Percentiles rank a stretch among this genome's conserved stretches.
Evolutionary conservation across 2,329 filamentous ascomycete species (phyloP).

Genomic region (Purpureocillium takamizusanense): DNA sequence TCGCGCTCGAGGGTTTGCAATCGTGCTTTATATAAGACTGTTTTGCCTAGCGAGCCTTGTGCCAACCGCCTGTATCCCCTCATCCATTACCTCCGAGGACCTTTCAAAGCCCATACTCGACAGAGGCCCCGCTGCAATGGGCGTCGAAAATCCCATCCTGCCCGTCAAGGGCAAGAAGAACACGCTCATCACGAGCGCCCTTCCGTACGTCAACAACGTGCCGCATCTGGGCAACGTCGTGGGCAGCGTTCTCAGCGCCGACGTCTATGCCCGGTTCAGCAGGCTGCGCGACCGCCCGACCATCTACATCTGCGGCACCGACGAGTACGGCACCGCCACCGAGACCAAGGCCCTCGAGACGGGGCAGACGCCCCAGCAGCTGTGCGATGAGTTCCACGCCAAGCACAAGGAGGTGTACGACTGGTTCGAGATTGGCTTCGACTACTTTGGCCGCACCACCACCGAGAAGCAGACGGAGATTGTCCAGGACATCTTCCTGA

Average conservation of each 20-base stretch:
- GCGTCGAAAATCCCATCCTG: constrained; percentile 35
- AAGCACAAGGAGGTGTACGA: constrained; percentile 87
- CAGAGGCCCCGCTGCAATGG: constrained; percentile 3
- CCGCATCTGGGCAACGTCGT: constrained; percentile 86
- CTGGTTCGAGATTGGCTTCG: constrained; percentile 93
- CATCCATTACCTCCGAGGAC: not conserved
- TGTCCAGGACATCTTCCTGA: constrained; percentile 80
- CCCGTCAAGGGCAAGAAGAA: constrained; percentile 71
- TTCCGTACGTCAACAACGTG: constrained; percentile 70
- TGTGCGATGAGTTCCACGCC: constrained; percentile 88
- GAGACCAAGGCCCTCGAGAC: constrained; percentile 93
- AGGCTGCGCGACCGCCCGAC: constrained; percentile 72
- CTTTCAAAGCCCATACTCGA: not conserved
- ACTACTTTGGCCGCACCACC: constrained; percentile 89
- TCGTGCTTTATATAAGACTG: too few relatives aligned
- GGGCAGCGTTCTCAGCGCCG: constrained; percentile 78
- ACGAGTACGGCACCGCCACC: constrained; percentile 93
- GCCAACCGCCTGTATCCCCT: too few relatives aligned
- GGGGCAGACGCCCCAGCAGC: constrained; percentile 67
- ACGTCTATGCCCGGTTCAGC: constrained; percentile 76
- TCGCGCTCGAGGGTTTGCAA: not conserved
- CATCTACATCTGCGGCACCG: constrained; percentile 71
- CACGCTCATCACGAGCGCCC: constrained; percentile 81
- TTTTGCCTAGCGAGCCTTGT: too few relatives aligned
- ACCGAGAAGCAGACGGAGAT: constrained; percentile 86